Evolutionary conservation across 139 green algal species (phyloP).

Genomic region (Coccomyxa sp.): DNA sequence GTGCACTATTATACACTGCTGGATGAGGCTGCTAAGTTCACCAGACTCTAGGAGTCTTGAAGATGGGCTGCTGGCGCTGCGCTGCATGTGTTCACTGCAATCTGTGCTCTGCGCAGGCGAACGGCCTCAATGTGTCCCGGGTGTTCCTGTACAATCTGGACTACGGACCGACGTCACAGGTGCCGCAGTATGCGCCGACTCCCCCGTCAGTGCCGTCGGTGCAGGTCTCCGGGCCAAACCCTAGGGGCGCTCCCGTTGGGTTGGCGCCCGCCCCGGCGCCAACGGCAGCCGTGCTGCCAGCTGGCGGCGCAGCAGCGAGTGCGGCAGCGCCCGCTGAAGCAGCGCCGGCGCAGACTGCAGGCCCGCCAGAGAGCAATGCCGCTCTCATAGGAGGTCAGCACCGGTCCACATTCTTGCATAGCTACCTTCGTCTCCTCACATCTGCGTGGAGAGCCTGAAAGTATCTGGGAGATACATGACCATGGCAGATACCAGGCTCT

Average conservation of each 20-base stretch:
- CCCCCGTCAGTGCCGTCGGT: neutral
- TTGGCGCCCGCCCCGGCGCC: neutral
- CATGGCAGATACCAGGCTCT: too few relatives aligned
- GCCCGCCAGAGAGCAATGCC: neutral
- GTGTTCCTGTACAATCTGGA: constrained; percentile 6
- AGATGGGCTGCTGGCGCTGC: too few relatives aligned
- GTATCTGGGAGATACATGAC: too few relatives aligned
- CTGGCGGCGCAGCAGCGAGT: neutral
- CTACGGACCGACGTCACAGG: neutral
- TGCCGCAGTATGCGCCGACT: neutral
- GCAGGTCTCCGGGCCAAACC: neutral
- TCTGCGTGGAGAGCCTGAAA: too few relatives aligned
- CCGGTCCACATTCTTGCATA: too few relatives aligned
- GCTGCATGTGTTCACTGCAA: too few relatives aligned
- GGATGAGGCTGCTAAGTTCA: too few relatives aligned
- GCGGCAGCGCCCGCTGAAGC: neutral
- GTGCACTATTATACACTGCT: too few relatives aligned
- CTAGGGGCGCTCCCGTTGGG: neutral
- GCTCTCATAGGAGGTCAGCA: neutral
- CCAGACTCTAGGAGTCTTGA: too few relatives aligned
- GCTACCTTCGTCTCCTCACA: too few relatives aligned
- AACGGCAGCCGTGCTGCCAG: too few relatives aligned
- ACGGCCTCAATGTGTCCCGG: neutral
- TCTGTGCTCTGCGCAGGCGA: neutral
- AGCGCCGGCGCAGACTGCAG: neutral